Evolutionary conservation across 2,329 filamentous ascomycete species (phyloP), one percentile per base, ranked within the genome.

Genomic region (Rutstroemia sp.): DNA sequence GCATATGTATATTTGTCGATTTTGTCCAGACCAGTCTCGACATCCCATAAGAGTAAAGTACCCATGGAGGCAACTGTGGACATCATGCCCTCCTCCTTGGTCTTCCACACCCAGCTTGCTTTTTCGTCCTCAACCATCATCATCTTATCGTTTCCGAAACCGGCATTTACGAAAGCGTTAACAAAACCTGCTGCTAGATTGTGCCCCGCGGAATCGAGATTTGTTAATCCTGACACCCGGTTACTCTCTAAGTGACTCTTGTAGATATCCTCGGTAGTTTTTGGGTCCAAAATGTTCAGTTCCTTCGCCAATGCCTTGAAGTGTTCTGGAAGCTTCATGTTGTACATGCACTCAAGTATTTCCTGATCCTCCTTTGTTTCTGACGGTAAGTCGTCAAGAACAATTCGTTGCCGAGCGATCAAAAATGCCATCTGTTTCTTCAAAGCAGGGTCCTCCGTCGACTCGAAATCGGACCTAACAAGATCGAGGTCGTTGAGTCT

Each of bases 211-310:
- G 94, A 99, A 70, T 99, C 94, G 48, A 95, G 83, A 69, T 96
- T 96, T 10, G 92, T 96, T 74, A 96, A 82, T 38, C 91, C 92
- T 23, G 90, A 89, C 53, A 95, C 94, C 60, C 95, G 84, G 66
- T 87, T 95, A 75, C 89, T 97, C 74, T 99, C 94, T 5, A 99
- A 81, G 73, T 99, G 94, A 69, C 91, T 96, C 78, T 99, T 99
- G 81, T 99, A 99, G 67, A 99, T 99, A 67, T 99, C 95, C 70
- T 99, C 94, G 0, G 92, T 95, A 45, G 89, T 89, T 77, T 96
- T 97, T 38, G 94, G 94, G 61, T 99, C 94, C 44, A 97, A 78
- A 52, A 99, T 92, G 72, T 99, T 97, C 54, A 99, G 80, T 71
- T 99, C 94, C 74, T 96, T 96, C 57, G 86, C 95, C 34, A 99